phyloP scores from a whole-genome alignment of 2,329 filamentous ascomycete species.

The Aspergillus melleus region DNA sequence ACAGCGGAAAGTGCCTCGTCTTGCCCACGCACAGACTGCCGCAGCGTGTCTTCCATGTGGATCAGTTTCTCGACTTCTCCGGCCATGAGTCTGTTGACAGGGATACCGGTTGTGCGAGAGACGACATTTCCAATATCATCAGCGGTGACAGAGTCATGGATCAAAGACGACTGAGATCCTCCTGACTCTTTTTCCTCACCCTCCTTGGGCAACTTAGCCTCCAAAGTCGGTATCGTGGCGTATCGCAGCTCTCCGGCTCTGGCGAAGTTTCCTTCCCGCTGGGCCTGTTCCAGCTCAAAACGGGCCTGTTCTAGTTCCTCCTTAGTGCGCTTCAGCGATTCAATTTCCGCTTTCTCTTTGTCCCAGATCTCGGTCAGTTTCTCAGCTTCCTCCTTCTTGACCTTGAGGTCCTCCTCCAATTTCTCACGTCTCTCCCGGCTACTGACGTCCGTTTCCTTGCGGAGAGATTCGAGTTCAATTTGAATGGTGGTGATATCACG shows the following conservation, averaged over 20 bases:
- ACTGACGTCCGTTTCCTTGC: slow-evolving; percentile 89
- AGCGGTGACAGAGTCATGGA: slow-evolving; percentile 92
- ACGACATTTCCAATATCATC: slow-evolving; percentile 95
- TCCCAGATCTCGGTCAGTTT: slow-evolving; percentile 83
- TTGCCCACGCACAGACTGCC: slow-evolving; percentile 83
- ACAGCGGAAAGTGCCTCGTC: slow-evolving; percentile 91
- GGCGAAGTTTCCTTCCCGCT: slow-evolving; percentile 83
- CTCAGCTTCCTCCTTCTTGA: slow-evolving; percentile 74
- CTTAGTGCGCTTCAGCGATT: slow-evolving; percentile 82
- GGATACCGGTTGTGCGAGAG: slow-evolving; percentile 87
- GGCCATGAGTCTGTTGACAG: slow-evolving; percentile 85
- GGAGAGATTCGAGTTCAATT: slow-evolving; percentile 90
- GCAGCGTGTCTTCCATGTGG: slow-evolving; percentile 88
- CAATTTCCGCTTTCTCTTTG: slow-evolving; percentile 81
- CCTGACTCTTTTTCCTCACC: slow-evolving; percentile 50
- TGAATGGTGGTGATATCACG: slow-evolving; percentile 97
- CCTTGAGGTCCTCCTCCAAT: slow-evolving; percentile 73
- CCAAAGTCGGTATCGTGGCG: slow-evolving; percentile 77
- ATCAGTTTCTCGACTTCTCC: slow-evolving; percentile 94
- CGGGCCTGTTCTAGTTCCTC: slow-evolving; percentile 83
- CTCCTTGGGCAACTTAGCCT: slow-evolving; percentile 77
- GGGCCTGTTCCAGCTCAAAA: slow-evolving; percentile 82
- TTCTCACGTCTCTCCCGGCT: slow-evolving; percentile 86
- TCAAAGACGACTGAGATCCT: slow-evolving; percentile 57
- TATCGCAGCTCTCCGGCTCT: slow-evolving; percentile 90